Conservation (phyloP, 495 filamentous ascomycete genomes). For the Hyaloscypha bicolor region DNA sequence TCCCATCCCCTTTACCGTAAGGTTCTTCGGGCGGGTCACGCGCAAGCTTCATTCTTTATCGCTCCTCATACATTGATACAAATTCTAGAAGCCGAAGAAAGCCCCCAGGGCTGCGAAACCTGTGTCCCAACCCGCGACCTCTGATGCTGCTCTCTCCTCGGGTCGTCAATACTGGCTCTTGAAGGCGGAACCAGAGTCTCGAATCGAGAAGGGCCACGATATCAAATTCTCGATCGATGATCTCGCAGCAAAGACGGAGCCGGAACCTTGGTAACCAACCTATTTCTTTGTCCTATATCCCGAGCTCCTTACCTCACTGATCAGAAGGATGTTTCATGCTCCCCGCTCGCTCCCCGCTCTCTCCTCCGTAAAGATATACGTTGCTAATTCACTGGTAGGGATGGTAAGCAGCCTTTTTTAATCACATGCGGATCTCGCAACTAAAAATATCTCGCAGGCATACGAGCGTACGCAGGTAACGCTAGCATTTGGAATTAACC, state of each 20-base stretch:
- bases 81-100: slow-evolving; percentile 10
- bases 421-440: too few species aligned
- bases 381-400: too few species aligned
- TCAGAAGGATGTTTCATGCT: too few species aligned
- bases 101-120: neutral
- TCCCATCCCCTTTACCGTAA: too few species aligned
- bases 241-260: slow-evolving; percentile 63
- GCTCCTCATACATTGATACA: neutral
- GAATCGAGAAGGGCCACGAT: slow-evolving; percentile 81
- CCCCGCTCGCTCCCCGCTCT: too few species aligned
- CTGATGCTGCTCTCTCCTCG: neutral
- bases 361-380: too few species aligned
- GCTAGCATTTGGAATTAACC: neutral
- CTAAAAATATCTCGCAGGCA: slow-evolving; percentile 46
- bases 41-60: neutral
- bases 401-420: too few species aligned
- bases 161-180: slow-evolving; percentile 79
- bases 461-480: slow-evolving; percentile 29
- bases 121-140: neutral
- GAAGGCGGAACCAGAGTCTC: slow-evolving; percentile 91
- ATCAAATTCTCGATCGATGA: slow-evolving; percentile 97
- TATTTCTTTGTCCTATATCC: too few species aligned
- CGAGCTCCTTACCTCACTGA: too few species aligned
- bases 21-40: neutral
- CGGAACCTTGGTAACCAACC: slow-evolving; percentile 77